Evolutionary conservation across 2,329 filamentous ascomycete genomes (phyloP).

Genomic region (Lecanosticta acicola): DNA sequence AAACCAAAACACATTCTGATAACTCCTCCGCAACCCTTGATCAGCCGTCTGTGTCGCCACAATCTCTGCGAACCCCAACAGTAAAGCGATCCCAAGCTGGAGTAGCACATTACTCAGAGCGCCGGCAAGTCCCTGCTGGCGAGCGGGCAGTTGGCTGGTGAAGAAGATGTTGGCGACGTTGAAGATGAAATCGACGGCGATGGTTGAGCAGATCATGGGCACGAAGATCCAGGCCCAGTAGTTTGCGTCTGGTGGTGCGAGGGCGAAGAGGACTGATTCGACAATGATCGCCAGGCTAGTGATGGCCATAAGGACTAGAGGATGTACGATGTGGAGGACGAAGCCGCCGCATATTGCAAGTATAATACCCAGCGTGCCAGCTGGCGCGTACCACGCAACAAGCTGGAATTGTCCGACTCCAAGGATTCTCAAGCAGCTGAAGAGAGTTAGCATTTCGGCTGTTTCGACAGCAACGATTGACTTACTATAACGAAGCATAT

Average conservation of each 20-base stretch:
- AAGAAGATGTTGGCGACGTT: slow-evolving; percentile 70
- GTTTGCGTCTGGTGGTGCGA: slow-evolving; percentile 50
- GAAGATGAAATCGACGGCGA: slow-evolving; percentile 70
- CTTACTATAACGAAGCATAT: slow-evolving; percentile 64
- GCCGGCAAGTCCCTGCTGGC: slow-evolving; percentile 65
- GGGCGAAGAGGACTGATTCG: slow-evolving; percentile 57
- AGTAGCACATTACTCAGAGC: slow-evolving; percentile 65
- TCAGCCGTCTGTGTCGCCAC: slow-evolving; percentile 45
- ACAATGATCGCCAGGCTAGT: slow-evolving; percentile 56
- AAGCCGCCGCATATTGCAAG: slow-evolving; percentile 59
- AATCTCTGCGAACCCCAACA: slow-evolving; percentile 66
- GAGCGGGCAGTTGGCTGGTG: slow-evolving; percentile 62
- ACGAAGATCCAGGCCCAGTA: slow-evolving; percentile 75
- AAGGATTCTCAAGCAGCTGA: slow-evolving; percentile 57
- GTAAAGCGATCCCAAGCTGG: slow-evolving; percentile 66
- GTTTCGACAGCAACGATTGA: slow-evolving; percentile 3
- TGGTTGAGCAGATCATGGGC: slow-evolving; percentile 61
- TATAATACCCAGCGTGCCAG: slow-evolving; percentile 62
- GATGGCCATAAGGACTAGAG: slow-evolving; percentile 57
- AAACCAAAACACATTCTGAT: slow-evolving; percentile 63
- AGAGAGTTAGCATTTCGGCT: not conserved
- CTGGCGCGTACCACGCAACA: slow-evolving; percentile 63
- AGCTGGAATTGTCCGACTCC: slow-evolving; percentile 55
- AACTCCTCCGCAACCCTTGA: slow-evolving; percentile 47
- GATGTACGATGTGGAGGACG: slow-evolving; percentile 61